Conservation (phyloP, 108 stramenopile genomes). For the Cyclotella sp. region DNA sequence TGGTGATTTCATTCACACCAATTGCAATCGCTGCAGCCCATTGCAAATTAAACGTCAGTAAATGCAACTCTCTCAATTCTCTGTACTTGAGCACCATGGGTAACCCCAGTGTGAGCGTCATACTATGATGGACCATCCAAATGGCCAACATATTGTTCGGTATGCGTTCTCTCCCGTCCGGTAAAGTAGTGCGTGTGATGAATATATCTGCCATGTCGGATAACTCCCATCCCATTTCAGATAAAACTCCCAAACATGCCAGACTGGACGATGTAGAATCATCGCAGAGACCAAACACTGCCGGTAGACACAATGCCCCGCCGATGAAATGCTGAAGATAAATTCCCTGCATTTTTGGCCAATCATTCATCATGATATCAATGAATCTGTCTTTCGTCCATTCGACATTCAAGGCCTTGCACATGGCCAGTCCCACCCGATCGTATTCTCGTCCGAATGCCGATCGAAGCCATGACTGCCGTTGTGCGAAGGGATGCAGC, state of each 20-base stretch:
- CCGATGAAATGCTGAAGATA: conserved; percentile 42
- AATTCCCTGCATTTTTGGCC: conserved; percentile 37
- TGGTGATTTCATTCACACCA: conserved; percentile 34
- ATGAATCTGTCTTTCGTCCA: conserved; percentile 38
- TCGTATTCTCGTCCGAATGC: conserved; percentile 45
- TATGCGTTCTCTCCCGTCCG: conserved; percentile 29
- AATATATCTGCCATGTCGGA: conserved; percentile 32
- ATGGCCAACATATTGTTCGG: conserved; percentile 31
- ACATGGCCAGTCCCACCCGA: conserved; percentile 29
- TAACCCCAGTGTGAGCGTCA: conserved; percentile 31
- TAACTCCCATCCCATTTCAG: conserved; percentile 52
- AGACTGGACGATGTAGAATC: conserved; percentile 23
- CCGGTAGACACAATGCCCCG: conserved; percentile 39
- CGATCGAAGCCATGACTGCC: conserved; percentile 31
- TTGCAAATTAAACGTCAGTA: conserved; percentile 34
- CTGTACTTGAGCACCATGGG: conserved; percentile 41
- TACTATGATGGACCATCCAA: conserved; percentile 29
- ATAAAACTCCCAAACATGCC: conserved; percentile 37
- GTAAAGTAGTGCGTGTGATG: conserved; percentile 20
- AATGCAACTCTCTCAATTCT: conserved; percentile 23
- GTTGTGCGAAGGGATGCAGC: conserved; percentile 14
- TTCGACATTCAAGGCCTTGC: conserved; percentile 22
- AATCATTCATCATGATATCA: conserved; percentile 27
- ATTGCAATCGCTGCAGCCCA: conserved; percentile 40
- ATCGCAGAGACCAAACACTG: conserved; percentile 25